A percentile compares a stretch with the other conserved stretches of the same genome.
Evolutionary conservation across 2,329 filamentous ascomycete species (phyloP).

Genomic region (Macrophomina pseudophaseolina): DNA sequence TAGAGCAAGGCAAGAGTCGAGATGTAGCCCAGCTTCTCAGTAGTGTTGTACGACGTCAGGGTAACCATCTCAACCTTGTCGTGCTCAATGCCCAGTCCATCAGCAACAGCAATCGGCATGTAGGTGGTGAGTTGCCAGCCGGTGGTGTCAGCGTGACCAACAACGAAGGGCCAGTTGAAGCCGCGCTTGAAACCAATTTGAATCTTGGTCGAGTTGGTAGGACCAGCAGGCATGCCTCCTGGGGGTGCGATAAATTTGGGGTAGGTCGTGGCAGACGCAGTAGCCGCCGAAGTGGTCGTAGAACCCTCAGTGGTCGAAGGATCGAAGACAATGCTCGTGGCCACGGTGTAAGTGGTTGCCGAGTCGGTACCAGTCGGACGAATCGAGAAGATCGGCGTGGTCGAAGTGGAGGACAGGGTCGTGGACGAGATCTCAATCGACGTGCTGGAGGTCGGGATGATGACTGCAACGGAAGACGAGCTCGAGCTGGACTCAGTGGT

Average conservation of each 20-base stretch:
- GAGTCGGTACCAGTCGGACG: conserved; percentile 53
- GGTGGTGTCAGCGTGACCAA: conserved; percentile 66
- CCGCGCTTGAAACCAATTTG: conserved; percentile 83
- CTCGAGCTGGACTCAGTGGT: conserved; percentile 10
- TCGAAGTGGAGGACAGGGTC: conserved; percentile 34
- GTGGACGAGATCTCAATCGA: conserved; percentile 26
- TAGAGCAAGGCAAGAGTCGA: conserved; percentile 72
- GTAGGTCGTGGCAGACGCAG: conserved; percentile 18
- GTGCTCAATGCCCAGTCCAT: conserved; percentile 60
- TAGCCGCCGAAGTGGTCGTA: conserved; percentile 44
- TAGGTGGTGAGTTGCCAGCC: conserved; percentile 84
- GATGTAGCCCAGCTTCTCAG: conserved; percentile 71
- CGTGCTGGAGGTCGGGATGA: conserved; percentile 6
- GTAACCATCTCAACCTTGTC: conserved; percentile 69
- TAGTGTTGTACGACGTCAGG: conserved; percentile 78
- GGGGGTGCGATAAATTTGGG: conserved; percentile 73
- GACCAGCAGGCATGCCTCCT: conserved; percentile 60
- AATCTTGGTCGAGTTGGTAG: conserved; percentile 71
- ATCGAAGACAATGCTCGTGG: conserved; percentile 67
- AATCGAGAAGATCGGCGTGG: conserved; percentile 48
- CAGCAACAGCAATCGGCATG: conserved; percentile 72
- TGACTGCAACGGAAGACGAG: conserved; percentile 13
- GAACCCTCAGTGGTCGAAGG: conserved; percentile 52
- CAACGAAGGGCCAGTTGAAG: conserved; percentile 85
- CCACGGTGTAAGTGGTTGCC: conserved; percentile 56